These are phyloP conservation scores for Sphagnum contortum DNA, from an alignment of 225 moss, liverwort and hornwort genomes.

Conservation along the genomic window DNA sequence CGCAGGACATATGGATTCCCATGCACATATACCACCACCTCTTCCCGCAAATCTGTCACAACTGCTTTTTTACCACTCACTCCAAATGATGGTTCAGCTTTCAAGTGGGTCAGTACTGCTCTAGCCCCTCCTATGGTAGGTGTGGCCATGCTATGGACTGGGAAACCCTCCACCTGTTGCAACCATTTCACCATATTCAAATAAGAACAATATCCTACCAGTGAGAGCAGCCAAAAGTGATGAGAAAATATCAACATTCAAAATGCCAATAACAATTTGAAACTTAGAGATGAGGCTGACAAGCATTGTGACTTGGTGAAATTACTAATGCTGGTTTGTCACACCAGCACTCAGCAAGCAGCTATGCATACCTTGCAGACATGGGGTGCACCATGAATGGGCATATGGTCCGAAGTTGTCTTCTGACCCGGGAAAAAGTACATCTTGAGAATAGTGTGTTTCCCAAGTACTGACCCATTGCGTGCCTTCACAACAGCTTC, in stretches of 20 bases:
- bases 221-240: not conserved
- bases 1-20: conserved; percentile 95
- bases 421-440: conserved; percentile 97
- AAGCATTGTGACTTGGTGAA: too few species aligned
- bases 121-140: conserved; percentile 94
- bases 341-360: too few species aligned
- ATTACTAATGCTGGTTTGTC: too few species aligned
- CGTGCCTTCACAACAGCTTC: conserved; percentile 99
- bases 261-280: too few species aligned
- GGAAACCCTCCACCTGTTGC: conserved; percentile 78
- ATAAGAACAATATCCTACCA: too few species aligned
- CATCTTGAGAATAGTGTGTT: conserved; percentile 92
- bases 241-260: not conserved
- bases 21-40: conserved; percentile 91
- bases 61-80: conserved; percentile 41
- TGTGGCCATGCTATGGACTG: conserved; percentile 89
- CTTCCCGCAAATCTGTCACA: conserved; percentile 96
- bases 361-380: conserved; percentile 65
- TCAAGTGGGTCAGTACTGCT: conserved; percentile 71
- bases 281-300: too few species aligned
- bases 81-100: conserved; percentile 47
- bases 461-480: conserved; percentile 80
- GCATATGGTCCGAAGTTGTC: conserved; percentile 71
- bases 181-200: not conserved
- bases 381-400: conserved; percentile 80